Evolutionary conservation across 345 rosid genomes (phyloP).

Genomic region (Populus alba): DNA sequence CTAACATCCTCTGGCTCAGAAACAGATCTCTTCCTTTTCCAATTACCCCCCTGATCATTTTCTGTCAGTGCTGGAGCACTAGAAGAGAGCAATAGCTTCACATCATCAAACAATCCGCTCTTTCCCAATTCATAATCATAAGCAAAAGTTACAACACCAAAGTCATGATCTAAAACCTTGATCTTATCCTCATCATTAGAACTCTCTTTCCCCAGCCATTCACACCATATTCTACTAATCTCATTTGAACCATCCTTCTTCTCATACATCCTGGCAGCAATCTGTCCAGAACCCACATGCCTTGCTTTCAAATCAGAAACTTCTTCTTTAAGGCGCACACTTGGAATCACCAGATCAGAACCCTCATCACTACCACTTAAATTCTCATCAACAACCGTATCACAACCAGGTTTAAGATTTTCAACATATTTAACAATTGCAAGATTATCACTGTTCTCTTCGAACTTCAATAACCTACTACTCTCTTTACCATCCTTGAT

Average conservation of each 20-base stretch:
- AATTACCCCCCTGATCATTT: slow-evolving; percentile 33
- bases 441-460: slow-evolving; percentile 32
- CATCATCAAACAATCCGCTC: slow-evolving; percentile 54
- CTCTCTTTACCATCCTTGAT: slow-evolving; percentile 16
- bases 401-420: slow-evolving; percentile 10
- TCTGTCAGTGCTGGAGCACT: slow-evolving; percentile 34
- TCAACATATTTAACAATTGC: slow-evolving; percentile 54
- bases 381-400: slow-evolving; percentile 25
- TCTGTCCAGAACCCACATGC: slow-evolving; percentile 53
- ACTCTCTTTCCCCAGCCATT: slow-evolving; percentile 67
- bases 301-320: slow-evolving; percentile 56
- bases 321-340: slow-evolving; percentile 56
- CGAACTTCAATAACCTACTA: slow-evolving; percentile 32
- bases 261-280: slow-evolving; percentile 54
- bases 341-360: slow-evolving; percentile 42
- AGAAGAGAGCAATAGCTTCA: slow-evolving; percentile 52
- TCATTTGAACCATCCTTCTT: slow-evolving; percentile 27
- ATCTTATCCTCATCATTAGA: slow-evolving; percentile 30
- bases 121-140: slow-evolving; percentile 59
- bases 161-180: slow-evolving; percentile 39
- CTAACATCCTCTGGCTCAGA: slow-evolving; percentile 82
- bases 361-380: slow-evolving; percentile 18
- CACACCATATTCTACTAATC: slow-evolving; percentile 79
- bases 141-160: slow-evolving; percentile 11
- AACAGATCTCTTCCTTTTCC: slow-evolving; percentile 66